Conservation (phyloP, 169 alveolate species). For the Plasmodium fragile region DNA sequence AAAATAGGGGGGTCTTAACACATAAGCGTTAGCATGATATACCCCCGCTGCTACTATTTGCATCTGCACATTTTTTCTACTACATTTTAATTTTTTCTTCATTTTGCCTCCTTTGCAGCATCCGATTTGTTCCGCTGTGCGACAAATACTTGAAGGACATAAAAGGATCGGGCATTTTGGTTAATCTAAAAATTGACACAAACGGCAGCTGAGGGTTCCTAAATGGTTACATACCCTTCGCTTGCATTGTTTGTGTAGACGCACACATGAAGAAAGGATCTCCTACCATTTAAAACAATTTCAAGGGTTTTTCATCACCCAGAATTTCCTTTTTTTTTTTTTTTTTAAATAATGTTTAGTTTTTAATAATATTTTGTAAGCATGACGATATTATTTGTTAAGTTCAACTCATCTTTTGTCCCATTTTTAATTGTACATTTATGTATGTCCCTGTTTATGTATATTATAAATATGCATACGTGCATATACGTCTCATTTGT, state of each 20-base stretch:
- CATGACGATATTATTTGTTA: slow-evolving; percentile 56
- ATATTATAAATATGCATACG: slow-evolving; percentile 14
- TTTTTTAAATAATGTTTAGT: slow-evolving; percentile 48
- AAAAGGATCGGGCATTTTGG: slow-evolving; percentile 85
- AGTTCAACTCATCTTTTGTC: slow-evolving; percentile 43
- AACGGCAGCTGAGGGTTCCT: slow-evolving; percentile 4
- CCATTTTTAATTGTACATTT: slow-evolving; percentile 35
- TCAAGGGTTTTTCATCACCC: slow-evolving; percentile 22
- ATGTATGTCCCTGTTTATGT: slow-evolving; percentile 4
- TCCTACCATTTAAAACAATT: background rate
- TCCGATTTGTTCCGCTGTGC: slow-evolving; percentile 89
- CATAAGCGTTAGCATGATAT: background rate
- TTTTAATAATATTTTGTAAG: slow-evolving; percentile 58
- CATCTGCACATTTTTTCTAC: background rate
- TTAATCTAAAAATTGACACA: slow-evolving; percentile 77
- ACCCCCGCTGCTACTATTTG: background rate
- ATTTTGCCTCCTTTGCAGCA: slow-evolving; percentile 78
- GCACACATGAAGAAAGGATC: background rate
- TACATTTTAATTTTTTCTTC: background rate
- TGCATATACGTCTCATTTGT: slow-evolving; percentile 18
- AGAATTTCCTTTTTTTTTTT: slow-evolving; percentile 10
- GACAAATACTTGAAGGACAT: slow-evolving; percentile 85
- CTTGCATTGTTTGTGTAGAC: background rate
- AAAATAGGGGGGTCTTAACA: background rate
- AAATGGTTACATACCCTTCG: background rate